Conservation (phyloP, 2,329 filamentous ascomycete species). For the Boeremia exigua region DNA sequence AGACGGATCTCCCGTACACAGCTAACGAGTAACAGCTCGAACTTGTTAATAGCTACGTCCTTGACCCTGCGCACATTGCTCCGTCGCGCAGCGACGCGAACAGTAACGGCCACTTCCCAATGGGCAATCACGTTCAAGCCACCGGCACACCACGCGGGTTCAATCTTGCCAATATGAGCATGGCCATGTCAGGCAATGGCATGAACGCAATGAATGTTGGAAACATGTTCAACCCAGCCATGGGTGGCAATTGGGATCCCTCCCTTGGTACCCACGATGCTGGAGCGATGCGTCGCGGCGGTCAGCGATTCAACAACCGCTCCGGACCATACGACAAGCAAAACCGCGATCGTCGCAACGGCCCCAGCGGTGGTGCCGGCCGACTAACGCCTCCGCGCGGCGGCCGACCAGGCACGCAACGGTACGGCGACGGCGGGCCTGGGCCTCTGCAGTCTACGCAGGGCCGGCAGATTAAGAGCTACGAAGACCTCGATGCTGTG, state of each 20-base stretch:
- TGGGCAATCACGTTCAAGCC: constrained; percentile 72
- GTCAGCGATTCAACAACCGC: constrained; percentile 48
- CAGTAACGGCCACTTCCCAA: constrained; percentile 93
- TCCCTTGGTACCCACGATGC: constrained; percentile 44
- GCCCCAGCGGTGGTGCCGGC: constrained; percentile 55
- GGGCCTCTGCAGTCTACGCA: constrained; percentile 91
- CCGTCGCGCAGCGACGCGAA: constrained; percentile 92
- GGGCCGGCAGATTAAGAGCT: constrained; percentile 91
- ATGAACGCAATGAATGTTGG: constrained; percentile 46
- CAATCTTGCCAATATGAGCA: constrained; percentile 76
- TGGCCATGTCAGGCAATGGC: constrained; percentile 63
- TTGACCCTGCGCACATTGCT: constrained; percentile 93
- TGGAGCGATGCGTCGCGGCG: constrained; percentile 53
- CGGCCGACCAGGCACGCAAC: constrained; percentile 59
- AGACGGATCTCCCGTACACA: background rate
- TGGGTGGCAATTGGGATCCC: constrained; percentile 65
- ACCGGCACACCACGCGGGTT: constrained; percentile 91
- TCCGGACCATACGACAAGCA: constrained; percentile 51
- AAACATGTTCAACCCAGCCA: constrained; percentile 57
- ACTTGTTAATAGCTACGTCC: constrained; percentile 90
- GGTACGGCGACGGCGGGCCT: constrained; percentile 76
- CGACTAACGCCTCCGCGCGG: constrained; percentile 59
- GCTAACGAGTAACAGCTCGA: constrained; percentile 65
- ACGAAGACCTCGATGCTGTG: constrained; percentile 92
- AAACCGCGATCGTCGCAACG: constrained; percentile 50